phyloP scores from a whole-genome alignment of 441 rosid species.

The Euphorbia corollata region DNA sequence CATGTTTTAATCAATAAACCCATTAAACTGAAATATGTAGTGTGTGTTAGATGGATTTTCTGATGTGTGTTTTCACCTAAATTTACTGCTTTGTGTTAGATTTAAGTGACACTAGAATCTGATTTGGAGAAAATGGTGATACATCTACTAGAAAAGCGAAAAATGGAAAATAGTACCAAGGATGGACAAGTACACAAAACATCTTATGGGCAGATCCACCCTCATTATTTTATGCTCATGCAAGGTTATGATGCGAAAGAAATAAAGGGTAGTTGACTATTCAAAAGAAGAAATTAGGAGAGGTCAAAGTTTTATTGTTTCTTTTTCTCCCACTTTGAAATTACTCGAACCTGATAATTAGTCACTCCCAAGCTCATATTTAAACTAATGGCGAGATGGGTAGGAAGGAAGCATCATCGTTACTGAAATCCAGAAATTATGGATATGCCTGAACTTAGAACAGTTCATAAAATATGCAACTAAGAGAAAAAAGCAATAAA shows the following conservation, averaged over 20 bases:
- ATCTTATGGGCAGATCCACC: neutral
- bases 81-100: neutral
- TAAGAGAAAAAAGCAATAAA: neutral
- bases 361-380: neutral
- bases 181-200: neutral
- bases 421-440: neutral
- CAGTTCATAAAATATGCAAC: conserved; percentile 2
- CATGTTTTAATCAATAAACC: neutral
- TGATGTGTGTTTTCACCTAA: neutral
- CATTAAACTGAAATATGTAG: too few species aligned
- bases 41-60: too few species aligned
- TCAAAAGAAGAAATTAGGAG: neutral
- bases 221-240: neutral
- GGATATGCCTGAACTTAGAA: neutral
- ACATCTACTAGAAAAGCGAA: neutral
- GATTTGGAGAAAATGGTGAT: neutral
- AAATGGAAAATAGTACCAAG: neutral
- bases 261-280: too few species aligned
- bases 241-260: neutral
- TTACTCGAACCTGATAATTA: neutral
- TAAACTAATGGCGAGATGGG: neutral
- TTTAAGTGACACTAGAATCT: neutral
- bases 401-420: neutral
- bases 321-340: neutral
- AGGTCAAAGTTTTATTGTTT: neutral